Evolutionary conservation across 2,329 filamentous ascomycete species (phyloP), one percentile per base, ranked within the genome.

Genomic region (Fusarium gaditjirri): DNA sequence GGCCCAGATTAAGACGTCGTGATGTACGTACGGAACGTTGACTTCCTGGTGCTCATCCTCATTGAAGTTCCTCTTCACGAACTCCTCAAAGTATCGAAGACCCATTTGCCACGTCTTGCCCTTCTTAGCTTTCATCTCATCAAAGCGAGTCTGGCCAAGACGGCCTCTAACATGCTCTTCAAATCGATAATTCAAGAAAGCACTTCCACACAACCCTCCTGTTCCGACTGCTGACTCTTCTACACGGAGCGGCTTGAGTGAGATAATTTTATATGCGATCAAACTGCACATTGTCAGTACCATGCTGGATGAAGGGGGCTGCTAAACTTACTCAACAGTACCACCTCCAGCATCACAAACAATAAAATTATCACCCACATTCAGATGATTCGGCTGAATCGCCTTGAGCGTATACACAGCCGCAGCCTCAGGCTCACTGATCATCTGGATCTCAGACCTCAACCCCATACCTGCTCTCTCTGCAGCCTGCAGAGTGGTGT

Each of bases 21-120:
- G 19, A 19, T 47, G 9, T 1, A 85, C 87, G 72, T 81, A 89
- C 87, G 93, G 93, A 8, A 95, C 88, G 64, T 94, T 94, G 65
- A 94, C 89, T 78, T 95, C 93, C 54, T 90, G 87, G 70, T 93
- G 89, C 77, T 94, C 92, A 50, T 94, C 92, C 75, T 93, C 91
- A 78, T 93, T 92, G 78, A 95, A 95, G 77, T 94, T 94, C 19
- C 93, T 88, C 82, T 95, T 95, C 19, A 95, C 92, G 78, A 94
- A 94, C 78, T 95, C 92, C 76, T 95, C 93, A 80, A 94, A 95
- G 77, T 94, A 94, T 61, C 90, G 88, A 55, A 95, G 83, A 4
- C 91, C 93, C 90, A 91, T 91, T 79, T 92, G 92, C 92, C 93
- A 95, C 2, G 91, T 93, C 81, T 93, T 94, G 6, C 88, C 88